These are phyloP conservation scores for Fusarium robinianum DNA, from an alignment of 2,329 filamentous ascomycete genomes.

Conservation along the genomic window DNA sequence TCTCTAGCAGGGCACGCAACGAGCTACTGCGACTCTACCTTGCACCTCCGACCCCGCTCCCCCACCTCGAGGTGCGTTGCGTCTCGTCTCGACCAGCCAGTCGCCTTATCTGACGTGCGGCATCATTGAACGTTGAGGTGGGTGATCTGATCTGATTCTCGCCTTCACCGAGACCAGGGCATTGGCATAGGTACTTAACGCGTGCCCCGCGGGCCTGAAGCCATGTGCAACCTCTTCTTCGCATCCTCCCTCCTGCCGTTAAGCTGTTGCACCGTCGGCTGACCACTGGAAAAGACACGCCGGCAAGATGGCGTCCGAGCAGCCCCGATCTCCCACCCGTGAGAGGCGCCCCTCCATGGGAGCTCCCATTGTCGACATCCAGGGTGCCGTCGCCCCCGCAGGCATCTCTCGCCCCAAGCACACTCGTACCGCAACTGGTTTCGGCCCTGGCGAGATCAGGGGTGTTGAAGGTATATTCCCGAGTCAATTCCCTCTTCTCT, in stretches of 20 bases:
- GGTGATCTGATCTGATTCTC: conserved; percentile 38
- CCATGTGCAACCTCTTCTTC: conserved; percentile 11
- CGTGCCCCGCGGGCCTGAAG: conserved; percentile 4
- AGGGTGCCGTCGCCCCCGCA: conserved; percentile 82
- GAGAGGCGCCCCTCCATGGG: conserved; percentile 82
- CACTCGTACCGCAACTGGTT: conserved; percentile 94
- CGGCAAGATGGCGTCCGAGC: conserved; percentile 42
- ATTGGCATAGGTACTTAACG: conserved; percentile 29
- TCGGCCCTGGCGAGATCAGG: conserved; percentile 90
- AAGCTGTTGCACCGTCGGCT: conserved; percentile 17
- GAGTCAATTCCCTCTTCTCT: not conserved
- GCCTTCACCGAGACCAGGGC: conserved; percentile 24
- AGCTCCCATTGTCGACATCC: conserved; percentile 83
- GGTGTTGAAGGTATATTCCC: conserved; percentile 74
- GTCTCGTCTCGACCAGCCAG: conserved; percentile 30
- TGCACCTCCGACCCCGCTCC: conserved; percentile 34
- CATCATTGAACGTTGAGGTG: conserved; percentile 33
- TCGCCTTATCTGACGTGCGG: conserved; percentile 37
- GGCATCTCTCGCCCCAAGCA: conserved; percentile 91
- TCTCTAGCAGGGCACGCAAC: conserved; percentile 22
- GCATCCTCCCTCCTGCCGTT: conserved; percentile 6
- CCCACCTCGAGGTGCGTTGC: conserved; percentile 33
- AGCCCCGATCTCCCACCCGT: conserved; percentile 55
- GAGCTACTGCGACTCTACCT: conserved; percentile 34
- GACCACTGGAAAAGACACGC: conserved; percentile 17